These are phyloP conservation scores for Pseudoturritis turrita DNA, from an alignment of 345 rosid species.

Conservation along the genomic window DNA sequence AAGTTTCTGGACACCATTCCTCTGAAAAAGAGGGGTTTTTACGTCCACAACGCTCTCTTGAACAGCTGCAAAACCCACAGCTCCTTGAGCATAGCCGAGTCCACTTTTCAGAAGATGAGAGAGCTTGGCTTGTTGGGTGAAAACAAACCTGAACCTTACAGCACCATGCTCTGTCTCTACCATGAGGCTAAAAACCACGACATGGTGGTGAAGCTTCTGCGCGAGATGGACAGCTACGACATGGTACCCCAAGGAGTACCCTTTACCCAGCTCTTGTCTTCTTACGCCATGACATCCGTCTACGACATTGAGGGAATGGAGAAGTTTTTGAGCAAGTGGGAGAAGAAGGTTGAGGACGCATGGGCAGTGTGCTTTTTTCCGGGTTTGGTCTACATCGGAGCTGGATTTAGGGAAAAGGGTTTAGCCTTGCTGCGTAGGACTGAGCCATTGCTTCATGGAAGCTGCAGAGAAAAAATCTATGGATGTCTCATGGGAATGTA, in stretches of 20 bases:
- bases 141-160: slow-evolving; percentile 24
- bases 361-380: slow-evolving; percentile 35
- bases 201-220: slow-evolving; percentile 39
- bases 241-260: slow-evolving; percentile 24
- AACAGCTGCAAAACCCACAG: slow-evolving; percentile 34
- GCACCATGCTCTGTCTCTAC: slow-evolving; percentile 52
- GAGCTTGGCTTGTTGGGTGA: slow-evolving; percentile 18
- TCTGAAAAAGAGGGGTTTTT: slow-evolving; percentile 5
- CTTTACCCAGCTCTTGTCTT: slow-evolving; percentile 34
- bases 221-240: slow-evolving; percentile 48
- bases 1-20: slow-evolving; percentile 38
- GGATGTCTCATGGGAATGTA: slow-evolving; percentile 35
- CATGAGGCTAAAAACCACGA: slow-evolving; percentile 27
- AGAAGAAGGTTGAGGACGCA: slow-evolving; percentile 17
- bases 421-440: slow-evolving; percentile 36
- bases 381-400: slow-evolving; percentile 38
- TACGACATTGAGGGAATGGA: slow-evolving; percentile 42
- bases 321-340: slow-evolving; percentile 39
- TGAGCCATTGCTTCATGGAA: slow-evolving; percentile 22
- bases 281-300: slow-evolving; percentile 28
- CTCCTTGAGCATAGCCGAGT: slow-evolving; percentile 42
- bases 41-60: slow-evolving; percentile 41
- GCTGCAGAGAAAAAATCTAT: slow-evolving; percentile 12
- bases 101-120: slow-evolving; percentile 35
- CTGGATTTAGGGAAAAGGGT: slow-evolving; percentile 38